A percentile compares a stretch with the other conserved stretches of the same genome.
phyloP scores from a whole-genome alignment of 1,284 basidiomycete genomes.

The Entoloma clypeatum region DNA sequence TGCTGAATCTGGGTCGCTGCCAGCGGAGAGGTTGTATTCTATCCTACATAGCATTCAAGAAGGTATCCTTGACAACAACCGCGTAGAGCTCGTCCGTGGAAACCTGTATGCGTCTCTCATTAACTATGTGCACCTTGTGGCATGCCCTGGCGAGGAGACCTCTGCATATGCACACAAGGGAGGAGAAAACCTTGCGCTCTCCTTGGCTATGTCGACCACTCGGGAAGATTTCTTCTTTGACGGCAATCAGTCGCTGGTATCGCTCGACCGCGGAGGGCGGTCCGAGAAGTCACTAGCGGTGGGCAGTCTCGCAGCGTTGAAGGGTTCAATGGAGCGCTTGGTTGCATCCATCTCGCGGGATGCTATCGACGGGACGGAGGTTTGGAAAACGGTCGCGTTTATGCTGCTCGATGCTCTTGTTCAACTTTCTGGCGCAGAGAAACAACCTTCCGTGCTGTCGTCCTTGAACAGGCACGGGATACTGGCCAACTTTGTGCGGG shows the following conservation, averaged over 20 bases:
- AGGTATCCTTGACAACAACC: constrained; percentile 73
- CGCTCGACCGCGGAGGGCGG: constrained; percentile 24
- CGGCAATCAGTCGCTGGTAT: constrained; percentile 33
- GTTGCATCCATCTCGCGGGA: constrained; percentile 81
- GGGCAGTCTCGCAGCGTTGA: constrained; percentile 62
- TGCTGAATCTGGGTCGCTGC: constrained; percentile 61
- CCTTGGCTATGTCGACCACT: constrained; percentile 35
- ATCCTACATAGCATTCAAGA: constrained; percentile 79
- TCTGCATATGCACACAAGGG: constrained; percentile 3
- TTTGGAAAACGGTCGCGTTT: constrained; percentile 95
- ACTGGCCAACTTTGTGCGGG: constrained; percentile 78
- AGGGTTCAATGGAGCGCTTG: constrained; percentile 68
- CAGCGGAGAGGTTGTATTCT: constrained; percentile 74
- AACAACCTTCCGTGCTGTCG: constrained; percentile 52
- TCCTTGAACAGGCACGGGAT: constrained; percentile 76
- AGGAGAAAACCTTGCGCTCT: constrained; percentile 27
- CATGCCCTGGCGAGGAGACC: constrained; percentile 24
- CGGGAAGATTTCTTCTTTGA: constrained; percentile 37
- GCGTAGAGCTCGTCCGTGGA: constrained; percentile 88
- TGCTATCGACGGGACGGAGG: constrained; percentile 90
- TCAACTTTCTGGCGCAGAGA: constrained; percentile 62
- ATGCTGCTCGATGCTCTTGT: constrained; percentile 80
- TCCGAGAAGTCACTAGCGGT: constrained; percentile 48
- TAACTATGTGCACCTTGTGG: constrained; percentile 81
- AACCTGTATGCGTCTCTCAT: constrained; percentile 92